A percentile compares a stretch with the other conserved stretches of the same genome.
Evolutionary conservation across 331 rosid species (phyloP).

Genomic region (Spiraea crenata): DNA sequence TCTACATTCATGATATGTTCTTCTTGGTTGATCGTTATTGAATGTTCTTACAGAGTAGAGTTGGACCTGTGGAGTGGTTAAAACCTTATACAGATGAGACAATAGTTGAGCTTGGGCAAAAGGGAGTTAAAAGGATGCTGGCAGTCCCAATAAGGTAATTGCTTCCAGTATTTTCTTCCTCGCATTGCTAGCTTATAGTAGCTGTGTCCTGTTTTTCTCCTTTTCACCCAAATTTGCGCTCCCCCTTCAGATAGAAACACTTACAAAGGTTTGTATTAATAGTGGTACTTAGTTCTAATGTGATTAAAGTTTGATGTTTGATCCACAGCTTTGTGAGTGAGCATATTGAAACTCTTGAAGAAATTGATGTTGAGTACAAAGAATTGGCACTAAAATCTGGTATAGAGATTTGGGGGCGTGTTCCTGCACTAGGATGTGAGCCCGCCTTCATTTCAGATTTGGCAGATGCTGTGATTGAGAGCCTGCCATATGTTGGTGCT

Average conservation of each 20-base stretch:
- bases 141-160: constrained; percentile 96
- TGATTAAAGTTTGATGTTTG: constrained; percentile 24
- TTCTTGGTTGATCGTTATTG: constrained; percentile 18
- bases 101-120: constrained; percentile 86
- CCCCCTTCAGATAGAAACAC: neutral
- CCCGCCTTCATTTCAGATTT: constrained; percentile 90
- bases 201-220: constrained; percentile 2
- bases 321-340: constrained; percentile 95
- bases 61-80: constrained; percentile 99
- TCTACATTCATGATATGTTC: neutral
- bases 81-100: constrained; percentile 96
- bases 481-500: constrained; percentile 98
- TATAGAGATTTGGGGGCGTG: constrained; percentile 95
- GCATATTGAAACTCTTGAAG: constrained; percentile 98
- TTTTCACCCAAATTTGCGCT: neutral
- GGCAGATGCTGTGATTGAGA: constrained; percentile 98
- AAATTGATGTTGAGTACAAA: constrained; percentile 96
- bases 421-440: constrained; percentile 97
- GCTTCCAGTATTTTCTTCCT: neutral
- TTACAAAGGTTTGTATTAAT: neutral
- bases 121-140: constrained; percentile 77
- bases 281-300: constrained; percentile 3
- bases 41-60: constrained; percentile 78
- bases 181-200: constrained; percentile 12
- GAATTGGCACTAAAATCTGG: constrained; percentile 92